A percentile compares a stretch with the other conserved stretches of the same genome.
phyloP scores from a whole-genome alignment of 768 basidiomycete species.

The Hortiboletus campestris region DNA sequence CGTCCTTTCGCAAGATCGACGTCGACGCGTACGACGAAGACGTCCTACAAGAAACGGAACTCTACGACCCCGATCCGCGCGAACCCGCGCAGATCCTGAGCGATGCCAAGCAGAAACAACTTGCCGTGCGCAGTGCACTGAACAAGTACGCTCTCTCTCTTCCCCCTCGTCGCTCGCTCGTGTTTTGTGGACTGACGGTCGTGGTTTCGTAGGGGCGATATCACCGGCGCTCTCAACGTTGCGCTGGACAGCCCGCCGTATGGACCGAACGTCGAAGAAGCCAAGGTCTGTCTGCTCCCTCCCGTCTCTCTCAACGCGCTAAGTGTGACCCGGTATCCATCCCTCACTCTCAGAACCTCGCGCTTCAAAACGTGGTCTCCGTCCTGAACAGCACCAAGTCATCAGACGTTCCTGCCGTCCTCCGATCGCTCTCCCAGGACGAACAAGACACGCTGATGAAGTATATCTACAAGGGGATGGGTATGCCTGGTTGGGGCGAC shows the following conservation, averaged over 20 bases:
- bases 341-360: conserved; percentile 57
- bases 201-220: conserved; percentile 60
- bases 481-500: conserved; percentile 55
- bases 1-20: conserved; percentile 88
- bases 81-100: conserved; percentile 68
- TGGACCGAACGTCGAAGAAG: conserved; percentile 82
- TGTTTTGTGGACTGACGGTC: not conserved
- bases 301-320: no score
- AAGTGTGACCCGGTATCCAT: no score
- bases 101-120: conserved; percentile 75
- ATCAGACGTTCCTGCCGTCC: conserved; percentile 74
- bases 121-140: conserved; percentile 67
- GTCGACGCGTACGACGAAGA: conserved; percentile 95
- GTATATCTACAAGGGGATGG: conserved; percentile 98
- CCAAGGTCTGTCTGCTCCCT: conserved; percentile 58
- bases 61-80: conserved; percentile 84
- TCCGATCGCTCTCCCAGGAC: conserved; percentile 70
- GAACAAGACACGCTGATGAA: conserved; percentile 94
- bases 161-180: not conserved
- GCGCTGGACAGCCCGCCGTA: conserved; percentile 85
- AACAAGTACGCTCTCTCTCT: conserved; percentile 55
- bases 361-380: conserved; percentile 75
- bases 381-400: conserved; percentile 94
- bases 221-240: conserved; percentile 63
- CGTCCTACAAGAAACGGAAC: conserved; percentile 75